Evolutionary conservation across 352 stramenopile species (phyloP), one percentile per base, ranked within the genome.

Genomic region (Globisporangium splendens): DNA sequence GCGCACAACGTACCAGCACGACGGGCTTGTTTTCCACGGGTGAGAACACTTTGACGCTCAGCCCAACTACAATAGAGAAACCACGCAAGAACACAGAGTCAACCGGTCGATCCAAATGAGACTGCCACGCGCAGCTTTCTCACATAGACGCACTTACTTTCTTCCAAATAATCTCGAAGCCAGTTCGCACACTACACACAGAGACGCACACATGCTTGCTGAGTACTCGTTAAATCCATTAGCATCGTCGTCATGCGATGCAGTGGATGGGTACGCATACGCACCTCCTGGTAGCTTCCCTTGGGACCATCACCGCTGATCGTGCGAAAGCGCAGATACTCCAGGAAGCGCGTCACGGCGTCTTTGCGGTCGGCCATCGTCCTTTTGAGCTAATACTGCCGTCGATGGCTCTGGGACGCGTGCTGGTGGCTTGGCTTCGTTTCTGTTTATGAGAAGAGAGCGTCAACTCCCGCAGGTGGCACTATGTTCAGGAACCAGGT

Each of bases 1-100:
- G 5, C 24, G 28, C 28, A 11, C 28, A 35, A 35, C 28, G 28
- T 35, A 35, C 28, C 28, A 98, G 50, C 0, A 99, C 84, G n/a
- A 98, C 86, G 0, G 89, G 89, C 59, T 96, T 96, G 58, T 86
- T 77, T 35, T 72, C 65, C 1, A 82, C 43, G 11, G 82, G 69
- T n/a, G 81, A 68, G 35, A 96, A 73, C 33, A 85, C 63, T 31
- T 83, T 50, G n/a, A 86, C 69, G 20, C 39, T 50, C 3, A 86
- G 57, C 4, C 66, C 72, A 17, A 84, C 74, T 82, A 31, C 14
- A 35, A 31, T 10, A 49, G 1, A 47, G 33, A 35, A 51, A 61
- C 5, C 13, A 44, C 12, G n/a, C 44, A 31, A 18, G 28, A 35
- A 10, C 11, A 28, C 2, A 18, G 44, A 17, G 35, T 35, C 5